A percentile compares a stretch with the other conserved stretches of the same genome.
Conservation (phyloP, 805 yeast species). For the Debaryomyces maramus region DNA sequence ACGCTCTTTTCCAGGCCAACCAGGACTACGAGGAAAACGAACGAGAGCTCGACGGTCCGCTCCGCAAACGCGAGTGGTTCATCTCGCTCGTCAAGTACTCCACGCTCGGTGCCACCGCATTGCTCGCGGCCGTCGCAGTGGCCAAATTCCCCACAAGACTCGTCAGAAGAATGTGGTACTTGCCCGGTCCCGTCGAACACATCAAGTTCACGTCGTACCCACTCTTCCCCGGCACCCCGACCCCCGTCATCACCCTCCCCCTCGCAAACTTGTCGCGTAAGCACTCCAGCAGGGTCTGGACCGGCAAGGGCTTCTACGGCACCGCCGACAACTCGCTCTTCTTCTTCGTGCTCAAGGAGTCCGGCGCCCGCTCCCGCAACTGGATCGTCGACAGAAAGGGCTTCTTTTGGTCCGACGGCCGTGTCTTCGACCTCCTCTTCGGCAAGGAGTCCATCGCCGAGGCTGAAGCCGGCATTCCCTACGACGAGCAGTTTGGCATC, state of each 20-base stretch:
- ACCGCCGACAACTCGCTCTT: conserved; percentile 74
- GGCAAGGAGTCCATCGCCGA: conserved; percentile 76
- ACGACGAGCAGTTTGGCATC: conserved; percentile 58
- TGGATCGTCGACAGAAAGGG: conserved; percentile 85
- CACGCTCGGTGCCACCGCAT: conserved; percentile 26
- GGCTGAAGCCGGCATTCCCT: conserved; percentile 69
- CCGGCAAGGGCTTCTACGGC: conserved; percentile 87
- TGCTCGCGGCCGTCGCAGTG: conserved; percentile 30
- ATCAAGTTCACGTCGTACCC: conserved; percentile 75
- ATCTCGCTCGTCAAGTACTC: conserved; percentile 29
- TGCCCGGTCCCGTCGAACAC: conserved; percentile 60
- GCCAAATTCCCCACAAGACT: conserved; percentile 63
- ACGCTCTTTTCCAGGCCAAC: conserved; percentile 52
- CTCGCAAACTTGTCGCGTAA: conserved; percentile 54
- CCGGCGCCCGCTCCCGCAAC: conserved; percentile 42
- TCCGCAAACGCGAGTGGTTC: conserved; percentile 42
- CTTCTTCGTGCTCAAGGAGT: conserved; percentile 69
- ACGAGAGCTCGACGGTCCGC: conserved; percentile 43
- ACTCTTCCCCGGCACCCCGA: conserved; percentile 68
- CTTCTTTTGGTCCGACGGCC: conserved; percentile 91
- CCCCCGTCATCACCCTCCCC: conserved; percentile 73
- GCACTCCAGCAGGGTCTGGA: conserved; percentile 68
- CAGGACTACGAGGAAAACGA: conserved; percentile 54
- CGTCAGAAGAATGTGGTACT: conserved; percentile 72
- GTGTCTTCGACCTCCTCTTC: conserved; percentile 78